phyloP scores from a whole-genome alignment of 768 basidiomycete genomes.

The Gymnopilus junonius region DNA sequence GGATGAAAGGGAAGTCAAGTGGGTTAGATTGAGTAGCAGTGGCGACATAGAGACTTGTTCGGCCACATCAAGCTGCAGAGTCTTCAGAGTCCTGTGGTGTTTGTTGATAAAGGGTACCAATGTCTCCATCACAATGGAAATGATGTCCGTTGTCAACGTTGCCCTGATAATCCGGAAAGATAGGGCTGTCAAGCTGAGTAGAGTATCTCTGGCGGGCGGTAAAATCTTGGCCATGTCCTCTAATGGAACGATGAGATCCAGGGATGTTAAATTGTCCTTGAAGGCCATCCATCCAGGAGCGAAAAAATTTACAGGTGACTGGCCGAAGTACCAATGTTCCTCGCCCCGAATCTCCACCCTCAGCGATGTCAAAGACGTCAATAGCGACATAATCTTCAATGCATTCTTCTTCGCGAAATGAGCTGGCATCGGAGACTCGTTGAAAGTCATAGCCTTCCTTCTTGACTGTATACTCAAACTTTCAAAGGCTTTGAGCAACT shows the following conservation, averaged over 20 bases:
- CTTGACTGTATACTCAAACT: background rate
- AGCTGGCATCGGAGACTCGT: background rate
- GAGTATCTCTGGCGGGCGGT: background rate
- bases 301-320: constrained; percentile 14
- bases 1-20: constrained; percentile 20
- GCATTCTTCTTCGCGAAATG: constrained; percentile 3
- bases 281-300: constrained; percentile 25
- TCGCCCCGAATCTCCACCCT: constrained; percentile 3
- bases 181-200: constrained; percentile 24
- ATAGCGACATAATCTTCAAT: constrained; percentile 14
- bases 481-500: constrained; percentile 3
- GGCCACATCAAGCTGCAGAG: constrained; percentile 14
- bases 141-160: constrained; percentile 16
- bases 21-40: constrained; percentile 15
- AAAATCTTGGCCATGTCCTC: constrained; percentile 22
- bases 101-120: constrained; percentile 29
- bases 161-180: constrained; percentile 21
- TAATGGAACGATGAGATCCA: constrained; percentile 25
- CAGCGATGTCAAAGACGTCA: constrained; percentile 10
- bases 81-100: constrained; percentile 19
- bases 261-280: constrained; percentile 16
- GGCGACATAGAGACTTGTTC: constrained; percentile 21
- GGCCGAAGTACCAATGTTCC: constrained; percentile 10
- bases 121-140: constrained; percentile 9
- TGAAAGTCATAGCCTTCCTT: background rate